Percentiles rank a stretch among this genome's conserved stretches.
Evolutionary conservation across 2,329 filamentous ascomycete species (phyloP).

Genomic region (Trichoderma sp.): DNA sequence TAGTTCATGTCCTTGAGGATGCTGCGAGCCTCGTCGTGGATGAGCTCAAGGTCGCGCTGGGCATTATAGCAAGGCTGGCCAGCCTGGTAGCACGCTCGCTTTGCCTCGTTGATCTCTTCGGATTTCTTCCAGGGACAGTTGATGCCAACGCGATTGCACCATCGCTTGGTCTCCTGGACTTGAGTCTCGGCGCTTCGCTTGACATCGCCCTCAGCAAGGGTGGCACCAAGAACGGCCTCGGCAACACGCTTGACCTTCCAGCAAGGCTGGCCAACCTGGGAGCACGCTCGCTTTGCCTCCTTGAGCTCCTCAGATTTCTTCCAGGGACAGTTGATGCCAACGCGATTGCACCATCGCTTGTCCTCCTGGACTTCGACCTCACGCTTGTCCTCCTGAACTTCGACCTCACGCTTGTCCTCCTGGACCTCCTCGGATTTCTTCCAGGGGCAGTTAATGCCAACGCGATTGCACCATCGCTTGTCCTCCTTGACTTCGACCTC

Average conservation of each 20-base stretch:
- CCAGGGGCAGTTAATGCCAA: slow-evolving; percentile 34
- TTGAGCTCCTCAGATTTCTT: background rate
- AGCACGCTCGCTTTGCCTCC: slow-evolving; percentile 25
- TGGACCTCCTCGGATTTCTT: slow-evolving; percentile 25
- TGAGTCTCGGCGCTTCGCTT: slow-evolving; percentile 24
- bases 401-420: slow-evolving; percentile 26
- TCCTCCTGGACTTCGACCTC: slow-evolving; percentile 11
- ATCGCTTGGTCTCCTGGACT: slow-evolving; percentile 19
- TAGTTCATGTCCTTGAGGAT: slow-evolving; percentile 12
- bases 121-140: slow-evolving; percentile 28
- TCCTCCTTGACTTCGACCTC: slow-evolving; percentile 24
- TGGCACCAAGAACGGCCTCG: slow-evolving; percentile 35
- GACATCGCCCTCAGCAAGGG: slow-evolving; percentile 30
- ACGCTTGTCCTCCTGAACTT: slow-evolving; percentile 18
- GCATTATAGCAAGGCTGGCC: slow-evolving; percentile 38
- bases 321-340: slow-evolving; percentile 33
- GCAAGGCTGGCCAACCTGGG: slow-evolving; percentile 32
- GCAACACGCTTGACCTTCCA: slow-evolving; percentile 40
- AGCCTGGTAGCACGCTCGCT: slow-evolving; percentile 26
- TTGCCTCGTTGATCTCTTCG: slow-evolving; percentile 17
- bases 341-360: slow-evolving; percentile 26
- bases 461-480: slow-evolving; percentile 26
- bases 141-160: slow-evolving; percentile 31
- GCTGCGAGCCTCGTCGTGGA: slow-evolving; percentile 15
- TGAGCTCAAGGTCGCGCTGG: slow-evolving; percentile 25